phyloP scores from a whole-genome alignment of 2,329 filamentous ascomycete species.

The Scorias spongiosa region DNA sequence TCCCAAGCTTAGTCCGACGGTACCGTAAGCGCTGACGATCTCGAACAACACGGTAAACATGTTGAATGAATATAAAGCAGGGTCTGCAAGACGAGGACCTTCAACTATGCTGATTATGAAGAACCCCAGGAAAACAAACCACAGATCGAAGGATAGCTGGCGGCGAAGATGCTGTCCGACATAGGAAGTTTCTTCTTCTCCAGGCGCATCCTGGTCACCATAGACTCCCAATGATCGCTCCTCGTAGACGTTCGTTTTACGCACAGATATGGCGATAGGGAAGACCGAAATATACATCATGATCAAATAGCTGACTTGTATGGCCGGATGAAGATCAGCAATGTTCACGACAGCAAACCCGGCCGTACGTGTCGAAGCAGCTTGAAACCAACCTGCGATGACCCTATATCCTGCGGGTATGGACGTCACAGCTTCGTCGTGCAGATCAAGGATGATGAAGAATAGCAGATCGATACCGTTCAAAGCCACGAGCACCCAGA shows the following conservation, averaged over 20 bases:
- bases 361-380: constrained; percentile 75
- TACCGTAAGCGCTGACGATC: constrained; percentile 82
- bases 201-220: constrained; percentile 32
- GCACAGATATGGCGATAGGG: constrained; percentile 88
- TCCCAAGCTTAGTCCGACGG: constrained; percentile 79
- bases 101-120: constrained; percentile 89
- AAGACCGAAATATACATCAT: constrained; percentile 99
- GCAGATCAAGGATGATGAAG: constrained; percentile 81
- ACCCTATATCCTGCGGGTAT: constrained; percentile 62
- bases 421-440: constrained; percentile 50
- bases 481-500: constrained; percentile 65
- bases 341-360: constrained; percentile 76
- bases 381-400: constrained; percentile 79
- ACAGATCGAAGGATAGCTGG: constrained; percentile 91
- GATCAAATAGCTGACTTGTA: constrained; percentile 85
- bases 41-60: constrained; percentile 55
- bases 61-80: constrained; percentile 37
- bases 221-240: constrained; percentile 73
- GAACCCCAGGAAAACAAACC: constrained; percentile 88
- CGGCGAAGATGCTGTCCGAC: constrained; percentile 81
- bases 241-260: constrained; percentile 90
- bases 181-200: constrained; percentile 56
- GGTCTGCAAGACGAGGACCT: constrained; percentile 51
- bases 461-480: constrained; percentile 79
- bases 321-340: constrained; percentile 65